Base-by-base conservation (phyloP, 176 grass and related monocot species). In the Bolboschoenus planiculmis region DNA sequence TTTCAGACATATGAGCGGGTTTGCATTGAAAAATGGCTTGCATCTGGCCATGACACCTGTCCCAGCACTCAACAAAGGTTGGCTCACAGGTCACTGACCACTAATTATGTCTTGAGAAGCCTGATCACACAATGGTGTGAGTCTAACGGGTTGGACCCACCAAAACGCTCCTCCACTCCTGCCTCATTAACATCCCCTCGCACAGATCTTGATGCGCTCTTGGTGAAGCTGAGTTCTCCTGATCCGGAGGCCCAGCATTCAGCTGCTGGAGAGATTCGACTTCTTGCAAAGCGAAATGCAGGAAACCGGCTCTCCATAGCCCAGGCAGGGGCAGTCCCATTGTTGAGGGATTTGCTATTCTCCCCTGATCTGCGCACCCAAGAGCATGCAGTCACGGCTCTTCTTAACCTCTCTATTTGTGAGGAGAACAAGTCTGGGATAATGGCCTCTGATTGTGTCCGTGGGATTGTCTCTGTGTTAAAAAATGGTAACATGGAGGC, bases 401-500 rank as follows among this genome's bases (percentile, higher is more conserved):
- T 99, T 84, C 75, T 93, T 57, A 96, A 99, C 78, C 87, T 99
- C 44, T 99, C 97, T 56, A 96, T 99, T 62, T 89, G 88, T 7
- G 93, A 99, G 66, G 84, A 93, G 55, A 99, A 99, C 29, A 99
- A 99, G 85, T 56, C 89, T 8, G 87, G 82, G 76, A 96, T 99
- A 83, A 92, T 99, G 59, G 53, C 71, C 26, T 90, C 87, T 34
- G 86, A 88, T 53, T 93, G 91, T 83, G 97, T 99, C 1, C 87
- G 86, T 0, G 86, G 93, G 44, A 90, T 99, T 84, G 87, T 99
- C 3, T 84, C 89, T 86, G 97, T 99, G 37, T 87, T 96, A 74
- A 96, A 90, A 82, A 93, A 85, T 78, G 97, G 97, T 39, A 96
- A 90, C 80, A 96, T 96, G 93, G 93, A 90, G 65, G 97, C 97